A percentile compares a stretch with the other conserved stretches of the same genome.
These are phyloP conservation scores for Daedaleopsis sinensis DNA, from an alignment of 768 basidiomycete species.

Conservation along the genomic window DNA sequence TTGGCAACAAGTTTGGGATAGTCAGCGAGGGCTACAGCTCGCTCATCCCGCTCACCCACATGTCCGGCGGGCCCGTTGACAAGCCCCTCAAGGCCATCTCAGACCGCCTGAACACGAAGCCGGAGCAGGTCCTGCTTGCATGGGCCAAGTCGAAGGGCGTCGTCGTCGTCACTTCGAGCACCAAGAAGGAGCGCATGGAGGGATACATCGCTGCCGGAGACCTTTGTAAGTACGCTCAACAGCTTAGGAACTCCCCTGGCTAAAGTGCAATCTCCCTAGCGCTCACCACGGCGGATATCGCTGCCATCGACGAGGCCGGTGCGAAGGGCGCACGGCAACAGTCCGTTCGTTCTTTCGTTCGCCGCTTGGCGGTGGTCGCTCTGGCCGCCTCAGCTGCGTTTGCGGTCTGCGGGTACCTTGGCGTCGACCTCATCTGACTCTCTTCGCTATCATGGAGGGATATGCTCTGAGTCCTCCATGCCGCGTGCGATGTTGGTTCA, in stretches of 20 bases:
- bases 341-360: conserved; percentile 23
- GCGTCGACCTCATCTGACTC: conserved; percentile 23
- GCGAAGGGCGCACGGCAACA: conserved; percentile 38
- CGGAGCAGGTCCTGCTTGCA: conserved; percentile 71
- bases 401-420: conserved; percentile 26
- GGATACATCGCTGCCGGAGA: conserved; percentile 73
- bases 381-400: conserved; percentile 26
- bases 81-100: conserved; percentile 58
- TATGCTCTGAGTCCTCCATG: too few relatives aligned
- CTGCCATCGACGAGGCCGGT: conserved; percentile 61
- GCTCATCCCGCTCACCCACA: conserved; percentile 61
- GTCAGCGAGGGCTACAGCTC: conserved; percentile 74
- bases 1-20: conserved; percentile 57
- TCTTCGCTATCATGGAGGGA: neutral
- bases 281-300: conserved; percentile 53
- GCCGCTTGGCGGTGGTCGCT: conserved; percentile 21
- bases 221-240: conserved; percentile 49
- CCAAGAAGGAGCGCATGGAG: conserved; percentile 64
- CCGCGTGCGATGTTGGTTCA: too few relatives aligned
- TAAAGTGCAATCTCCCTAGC: conserved; percentile 32
- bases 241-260: too few relatives aligned
- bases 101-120: conserved; percentile 47
- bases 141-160: conserved; percentile 74
- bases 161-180: conserved; percentile 69
- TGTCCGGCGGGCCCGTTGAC: conserved; percentile 67